These are phyloP conservation scores for Neurospora terricola DNA, from an alignment of 495 filamentous ascomycete genomes.

Conservation along the genomic window DNA sequence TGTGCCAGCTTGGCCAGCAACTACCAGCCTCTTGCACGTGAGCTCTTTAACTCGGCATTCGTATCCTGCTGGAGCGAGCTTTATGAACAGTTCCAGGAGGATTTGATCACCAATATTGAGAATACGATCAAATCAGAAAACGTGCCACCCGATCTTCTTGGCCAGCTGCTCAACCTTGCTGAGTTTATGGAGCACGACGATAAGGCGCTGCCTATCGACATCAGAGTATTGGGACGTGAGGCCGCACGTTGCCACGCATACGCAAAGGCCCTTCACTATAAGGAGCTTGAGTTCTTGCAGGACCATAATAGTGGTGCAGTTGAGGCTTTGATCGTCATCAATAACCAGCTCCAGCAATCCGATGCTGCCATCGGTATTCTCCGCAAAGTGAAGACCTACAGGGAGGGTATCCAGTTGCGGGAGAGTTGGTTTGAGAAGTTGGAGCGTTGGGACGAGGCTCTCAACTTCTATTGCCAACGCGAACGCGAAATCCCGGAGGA, in stretches of 20 bases:
- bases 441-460: constrained; percentile 96
- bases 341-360: constrained; percentile 95
- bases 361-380: constrained; percentile 97
- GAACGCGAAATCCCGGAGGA: constrained; percentile 54
- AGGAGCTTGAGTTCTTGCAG: constrained; percentile 94
- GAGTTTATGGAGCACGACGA: constrained; percentile 99
- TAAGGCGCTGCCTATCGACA: constrained; percentile 95
- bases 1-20: constrained; percentile 85
- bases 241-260: constrained; percentile 94
- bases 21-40: constrained; percentile 82
- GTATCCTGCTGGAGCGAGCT: constrained; percentile 98
- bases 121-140: constrained; percentile 85
- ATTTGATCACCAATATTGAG: constrained; percentile 89
- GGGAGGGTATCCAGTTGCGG: constrained; percentile 79
- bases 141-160: constrained; percentile 89
- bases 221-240: constrained; percentile 82
- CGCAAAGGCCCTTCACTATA: constrained; percentile 96
- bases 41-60: constrained; percentile 96
- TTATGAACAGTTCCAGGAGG: constrained; percentile 86
- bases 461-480: constrained; percentile 77
- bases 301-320: constrained; percentile 94
- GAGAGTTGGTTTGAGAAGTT: constrained; percentile 99
- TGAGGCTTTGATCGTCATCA: constrained; percentile 94
- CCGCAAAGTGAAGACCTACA: constrained; percentile 86
- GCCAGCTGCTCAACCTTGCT: constrained; percentile 88